Evolutionary conservation across 208 protist genomes (phyloP), one percentile per base, ranked within the genome.

Genomic region (Leptomonas pyrrhocoris): DNA sequence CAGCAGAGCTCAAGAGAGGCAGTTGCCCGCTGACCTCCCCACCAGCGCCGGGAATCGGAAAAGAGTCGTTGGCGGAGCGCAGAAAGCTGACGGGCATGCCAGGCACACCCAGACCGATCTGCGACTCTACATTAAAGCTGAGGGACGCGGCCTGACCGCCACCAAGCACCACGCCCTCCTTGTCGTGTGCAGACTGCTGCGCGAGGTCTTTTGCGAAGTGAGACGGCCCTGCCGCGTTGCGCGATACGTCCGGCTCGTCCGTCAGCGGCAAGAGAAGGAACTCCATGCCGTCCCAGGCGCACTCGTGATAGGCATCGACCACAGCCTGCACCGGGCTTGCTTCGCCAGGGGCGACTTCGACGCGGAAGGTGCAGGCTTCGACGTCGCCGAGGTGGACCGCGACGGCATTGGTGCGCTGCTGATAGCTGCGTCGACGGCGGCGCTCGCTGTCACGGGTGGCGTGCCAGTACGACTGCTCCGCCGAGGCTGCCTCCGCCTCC

Each of bases 371-470:
- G 61, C 67, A 58, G n/a, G 65, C 69, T 50, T 81, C 82, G 2
- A 68, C 74, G 43, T 81, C 72, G 49, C 57, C 65, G 30, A 83
- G 34, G 67, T 81, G 77, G 57, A 87, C 78, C 13, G 54, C 57
- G 23, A 75, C 45, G 49, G 58, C 66, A 31, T 76, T 70, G 11
- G 34, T 28, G 18, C 63, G 36, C 31, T 48, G 42, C 38, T 53
- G 48, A 40, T 18, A 31, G 67, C 59, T 27, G 48, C 38, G 65
- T 31, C 55, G 48, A 21, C 40, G 57, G 15, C 46, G 46, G 8
- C 56, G 62, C 9, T 60, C 71, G 40, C 45, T 27, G 18, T 70
- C 53, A 42, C 50, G 64, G 18, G 48, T 27, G 34, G 38, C 28
- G 53, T 49, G 38, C 64, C 54, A 61, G 11, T 51, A 42, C 50